These are phyloP conservation scores for Tephrocybe sp. DNA, from an alignment of 768 basidiomycete species.

Conservation along the genomic window DNA sequence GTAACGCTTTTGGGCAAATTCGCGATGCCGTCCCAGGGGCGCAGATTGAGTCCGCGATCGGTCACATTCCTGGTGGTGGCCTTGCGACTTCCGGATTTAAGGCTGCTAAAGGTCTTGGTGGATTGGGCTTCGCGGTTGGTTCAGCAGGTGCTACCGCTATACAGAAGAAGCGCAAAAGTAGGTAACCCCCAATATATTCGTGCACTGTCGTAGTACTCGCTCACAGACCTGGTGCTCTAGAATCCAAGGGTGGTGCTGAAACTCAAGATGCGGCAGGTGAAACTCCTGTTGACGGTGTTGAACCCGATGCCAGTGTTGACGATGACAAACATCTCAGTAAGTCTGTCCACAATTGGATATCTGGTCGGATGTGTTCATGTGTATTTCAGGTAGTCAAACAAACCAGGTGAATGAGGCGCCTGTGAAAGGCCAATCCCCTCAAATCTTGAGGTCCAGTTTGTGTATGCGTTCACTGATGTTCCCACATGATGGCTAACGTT, in stretches of 20 bases:
- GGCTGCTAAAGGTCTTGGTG: constrained; percentile 7
- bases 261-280: not conserved
- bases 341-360: not conserved
- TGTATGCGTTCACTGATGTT: not conserved
- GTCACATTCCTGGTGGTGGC: constrained; percentile 1
- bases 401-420: not conserved
- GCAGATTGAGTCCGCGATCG: not conserved
- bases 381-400: not conserved
- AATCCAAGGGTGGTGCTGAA: not conserved
- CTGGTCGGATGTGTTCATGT: not conserved
- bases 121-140: not conserved
- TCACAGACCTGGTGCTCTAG: not conserved
- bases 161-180: constrained; percentile 1
- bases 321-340: too few species aligned
- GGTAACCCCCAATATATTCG: not conserved
- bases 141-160: constrained; percentile 4
- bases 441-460: not conserved
- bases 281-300: not conserved
- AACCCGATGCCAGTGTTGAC: not conserved
- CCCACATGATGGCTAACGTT: too few species aligned
- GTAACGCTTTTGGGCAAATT: not conserved
- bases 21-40: not conserved
- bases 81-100: constrained; percentile 8
- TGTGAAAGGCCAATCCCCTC: not conserved
- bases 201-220: too few species aligned